Evolutionary conservation across 148 eudicot species (phyloP), one percentile per base, ranked within the genome.

Genomic region (Cornus controversa): DNA sequence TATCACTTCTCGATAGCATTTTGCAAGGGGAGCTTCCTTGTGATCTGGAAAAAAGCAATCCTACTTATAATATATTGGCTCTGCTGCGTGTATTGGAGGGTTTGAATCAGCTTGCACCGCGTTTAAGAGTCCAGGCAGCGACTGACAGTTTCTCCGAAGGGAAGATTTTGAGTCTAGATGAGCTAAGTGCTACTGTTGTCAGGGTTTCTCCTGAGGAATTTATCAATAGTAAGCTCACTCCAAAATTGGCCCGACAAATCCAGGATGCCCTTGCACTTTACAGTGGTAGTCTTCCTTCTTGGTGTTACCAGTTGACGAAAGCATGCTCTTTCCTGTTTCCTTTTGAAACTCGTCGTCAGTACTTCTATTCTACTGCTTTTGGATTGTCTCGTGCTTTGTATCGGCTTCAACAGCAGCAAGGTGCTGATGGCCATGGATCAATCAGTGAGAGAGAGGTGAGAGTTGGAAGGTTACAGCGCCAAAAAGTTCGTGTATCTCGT

Each of bases 261-360:
- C 99, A 96, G 83, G 99, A 96, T 84, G 97, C 97, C 24, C 98
- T 96, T 75, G 99, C 99, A 18, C 90, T 96, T 53, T 93, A 97
- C 79, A 93, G 98, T 85, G 99, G 98, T 40, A 90, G 95, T 86
- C 97, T 96, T 75, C 99, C 99, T 11, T 88, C 98, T 10, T 96
- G 99, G 99, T 96, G 99, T 85, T 89, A 92, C 81, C 99, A 96
- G 83, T 79, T 96, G 84, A 93, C 98, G 22, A 96, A 90, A 82
- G 90, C 99, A 47, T 96, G 98, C 75, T 97, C 99, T 2, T 96
- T 96, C 80, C 86, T 93, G 87, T 96, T 93, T 86, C 99, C 99
- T 58, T 96, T 96, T 78, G 99, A 93, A 77, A 96, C 95, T 53
- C 90, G 99, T 37, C 86, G 97, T 24, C 99, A 93, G 79, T 96